Evolutionary conservation across 1,139 yeast genomes (phyloP), one percentile per base, ranked within the genome.

Genomic region (Scheffersomyces quercinus): DNA sequence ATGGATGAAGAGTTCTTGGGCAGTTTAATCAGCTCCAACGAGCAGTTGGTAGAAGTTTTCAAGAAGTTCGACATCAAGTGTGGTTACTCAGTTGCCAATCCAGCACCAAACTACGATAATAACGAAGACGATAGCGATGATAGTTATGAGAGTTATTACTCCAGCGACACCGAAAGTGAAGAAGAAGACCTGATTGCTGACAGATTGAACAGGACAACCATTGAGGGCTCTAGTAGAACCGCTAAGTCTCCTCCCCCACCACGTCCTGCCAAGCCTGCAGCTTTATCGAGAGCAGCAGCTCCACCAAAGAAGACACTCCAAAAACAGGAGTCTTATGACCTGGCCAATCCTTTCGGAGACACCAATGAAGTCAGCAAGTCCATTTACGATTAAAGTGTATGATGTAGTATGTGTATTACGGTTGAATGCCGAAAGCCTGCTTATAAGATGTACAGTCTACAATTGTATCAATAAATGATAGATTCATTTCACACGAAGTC

Each of bases 11-110:
- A 88, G 58, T 86, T 84, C 52, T 68, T 93, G 54, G 98, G 97
- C 8, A 79, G 91, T 40, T 74, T 93, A 52, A 81, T 93, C 47
- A 85, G 81, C 51, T 95, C 97, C 39, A 93, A 93, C 60, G 99
- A 93, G 56, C 91, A 86, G 58, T 75, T 93, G 50, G 95, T 93
- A 9, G 71, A 70, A 4, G 84, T 90, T 0, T 75, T 93, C 56
- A 81, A 83, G 54, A 67, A 73, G 47, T 90, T 82, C 60, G 96
- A 91, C 50, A 44, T 52, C 2, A 60, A 65, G 44, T 65, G 75
- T 35, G 79, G 79, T 2, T 67, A 67, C 45, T 55, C 68, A 2
- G 65, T 51, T 2, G 65, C 57, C 3, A 68, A 66, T 38, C 73
- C 75, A 0, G 73, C 74, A 1, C 75, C 74, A 8, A 48, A 53